Conservation (phyloP, 306 rosid species). For the Casuarina equisetifolia region DNA sequence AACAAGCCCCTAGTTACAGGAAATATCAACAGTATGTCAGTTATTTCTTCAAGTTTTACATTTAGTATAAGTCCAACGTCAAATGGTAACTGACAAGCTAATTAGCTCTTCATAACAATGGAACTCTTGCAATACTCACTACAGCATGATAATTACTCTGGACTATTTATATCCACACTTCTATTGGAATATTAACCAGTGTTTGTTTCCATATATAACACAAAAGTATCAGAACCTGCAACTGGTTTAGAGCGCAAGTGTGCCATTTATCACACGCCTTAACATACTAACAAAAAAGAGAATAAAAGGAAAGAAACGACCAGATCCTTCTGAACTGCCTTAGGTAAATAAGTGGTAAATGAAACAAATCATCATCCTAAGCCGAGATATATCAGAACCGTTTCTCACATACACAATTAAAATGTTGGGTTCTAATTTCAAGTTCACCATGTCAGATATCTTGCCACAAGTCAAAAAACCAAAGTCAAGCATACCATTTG, state of each 20-base stretch:
- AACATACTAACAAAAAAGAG: background rate
- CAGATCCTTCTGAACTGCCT: conserved; percentile 1
- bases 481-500: conserved; percentile 67
- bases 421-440: background rate
- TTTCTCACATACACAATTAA: background rate
- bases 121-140: conserved; percentile 12
- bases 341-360: background rate
- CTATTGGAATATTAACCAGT: background rate
- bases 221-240: background rate
- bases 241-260: background rate
- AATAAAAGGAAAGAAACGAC: background rate
- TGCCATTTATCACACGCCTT: background rate
- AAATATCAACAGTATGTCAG: conserved; percentile 21
- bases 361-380: background rate
- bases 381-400: background rate
- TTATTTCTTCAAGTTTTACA: background rate
- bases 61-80: conserved; percentile 1
- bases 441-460: conserved; percentile 1
- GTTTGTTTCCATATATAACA: background rate
- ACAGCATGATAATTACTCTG: background rate
- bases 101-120: background rate
- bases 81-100: background rate
- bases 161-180: background rate
- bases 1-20: conserved; percentile 63
- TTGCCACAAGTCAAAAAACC: background rate